These are phyloP conservation scores for Capsicum pubescens DNA, from an alignment of 257 asterid genomes.

Conservation along the genomic window DNA sequence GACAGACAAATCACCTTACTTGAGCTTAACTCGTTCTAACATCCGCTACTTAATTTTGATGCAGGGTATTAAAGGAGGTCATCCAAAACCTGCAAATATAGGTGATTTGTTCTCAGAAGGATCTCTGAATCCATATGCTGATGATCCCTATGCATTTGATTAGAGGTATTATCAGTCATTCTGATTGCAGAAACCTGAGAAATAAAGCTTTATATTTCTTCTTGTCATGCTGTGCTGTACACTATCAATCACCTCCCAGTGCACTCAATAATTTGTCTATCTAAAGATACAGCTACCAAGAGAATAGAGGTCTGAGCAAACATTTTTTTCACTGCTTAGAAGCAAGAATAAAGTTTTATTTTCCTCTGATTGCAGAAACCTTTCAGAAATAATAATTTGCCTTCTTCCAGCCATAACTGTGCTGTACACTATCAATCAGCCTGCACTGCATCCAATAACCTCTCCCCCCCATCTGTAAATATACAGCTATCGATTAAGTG, in stretches of 20 bases:
- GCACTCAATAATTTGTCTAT: not conserved
- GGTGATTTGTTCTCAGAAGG: conserved; percentile 97
- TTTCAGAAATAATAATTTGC: not conserved
- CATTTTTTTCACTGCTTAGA: not conserved
- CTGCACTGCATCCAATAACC: not conserved
- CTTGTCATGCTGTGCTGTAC: conserved; percentile 13
- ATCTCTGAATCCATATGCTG: conserved; percentile 91
- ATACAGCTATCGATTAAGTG: not conserved
- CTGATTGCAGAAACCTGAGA: conserved; percentile 22
- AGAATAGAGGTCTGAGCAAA: not conserved
- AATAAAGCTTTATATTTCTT: not conserved
- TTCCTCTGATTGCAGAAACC: not conserved
- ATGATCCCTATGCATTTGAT: conserved; percentile 95
- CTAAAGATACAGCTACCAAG: not conserved
- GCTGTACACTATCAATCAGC: not conserved
- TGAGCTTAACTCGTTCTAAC: not conserved
- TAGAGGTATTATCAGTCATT: conserved; percentile 59
- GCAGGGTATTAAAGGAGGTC: conserved; percentile 59
- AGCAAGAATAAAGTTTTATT: not conserved
- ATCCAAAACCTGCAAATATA: conserved; percentile 69
- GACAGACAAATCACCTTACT: not conserved
- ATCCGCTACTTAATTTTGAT: conserved; percentile 7
- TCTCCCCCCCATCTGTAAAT: not conserved
- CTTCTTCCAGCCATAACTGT: not conserved
- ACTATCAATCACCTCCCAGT: conserved; percentile 12